A percentile compares a stretch with the other conserved stretches of the same genome.
Evolutionary conservation across 2,329 filamentous ascomycete genomes (phyloP).

Genomic region (Epicoccum sorghinum): DNA sequence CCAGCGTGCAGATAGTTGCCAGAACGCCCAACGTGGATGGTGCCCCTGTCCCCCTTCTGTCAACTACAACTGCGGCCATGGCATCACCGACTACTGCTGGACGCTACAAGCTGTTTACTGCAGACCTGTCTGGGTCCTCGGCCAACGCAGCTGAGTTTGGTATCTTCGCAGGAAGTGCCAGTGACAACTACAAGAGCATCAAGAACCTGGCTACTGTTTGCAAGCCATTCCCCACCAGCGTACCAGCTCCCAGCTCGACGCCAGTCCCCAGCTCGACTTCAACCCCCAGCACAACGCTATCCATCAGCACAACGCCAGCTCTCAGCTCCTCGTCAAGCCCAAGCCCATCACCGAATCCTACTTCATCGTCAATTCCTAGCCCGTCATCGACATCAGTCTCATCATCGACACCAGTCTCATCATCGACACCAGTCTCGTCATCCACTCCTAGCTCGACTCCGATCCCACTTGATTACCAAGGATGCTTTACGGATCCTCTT

Average conservation of each 20-base stretch:
- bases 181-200: conserved; percentile 28
- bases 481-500: conserved; percentile 29
- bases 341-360: background rate
- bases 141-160: conserved; percentile 26
- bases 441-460: conserved; percentile 2
- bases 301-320: background rate
- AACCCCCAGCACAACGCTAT: background rate
- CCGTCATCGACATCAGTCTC: background rate
- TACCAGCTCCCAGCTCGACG: background rate
- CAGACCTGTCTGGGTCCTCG: conserved; percentile 22
- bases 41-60: conserved; percentile 31
- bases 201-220: conserved; percentile 24
- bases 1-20: conserved; percentile 28
- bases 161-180: conserved; percentile 25
- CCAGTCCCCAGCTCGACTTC: background rate
- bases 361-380: background rate
- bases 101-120: conserved; percentile 34
- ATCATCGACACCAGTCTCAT: conserved; percentile 3
- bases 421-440: conserved; percentile 3
- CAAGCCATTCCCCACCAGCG: conserved; percentile 15
- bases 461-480: conserved; percentile 24
- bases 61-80: conserved; percentile 32
- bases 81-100: conserved; percentile 31
- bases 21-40: conserved; percentile 30
- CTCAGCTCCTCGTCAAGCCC: background rate